Base-by-base conservation (phyloP, 345 rosid species). In the Streptanthus diversifolius region DNA sequence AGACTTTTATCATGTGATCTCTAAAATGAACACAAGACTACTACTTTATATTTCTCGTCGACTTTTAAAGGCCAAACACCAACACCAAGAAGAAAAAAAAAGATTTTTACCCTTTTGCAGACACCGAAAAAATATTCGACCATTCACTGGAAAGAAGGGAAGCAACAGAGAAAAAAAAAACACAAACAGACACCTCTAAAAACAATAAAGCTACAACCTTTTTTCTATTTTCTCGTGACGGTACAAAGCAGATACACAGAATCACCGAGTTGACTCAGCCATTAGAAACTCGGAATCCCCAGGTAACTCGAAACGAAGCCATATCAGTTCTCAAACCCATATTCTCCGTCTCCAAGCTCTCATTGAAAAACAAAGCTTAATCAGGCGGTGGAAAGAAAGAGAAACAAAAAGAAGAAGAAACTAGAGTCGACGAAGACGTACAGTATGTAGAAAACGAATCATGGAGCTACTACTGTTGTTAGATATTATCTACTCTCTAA, bases 111-210 rank as follows among this genome's bases (percentile, higher is more conserved):
- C 43, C 72, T 77, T 77, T 77, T 41, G 52, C 67, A 65, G 72
- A 75, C 70, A 75, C 82, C 85, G 33, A 79, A 54, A 27, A 80
- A 81, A 83, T 81, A 86, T 88, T 87, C 80, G 75, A 63, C 62
- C 68, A 14, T 68, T 74, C 73, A 56, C 73, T 36, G 21, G 53
- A 67, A 73, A 49, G 40, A 44, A 5, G 30, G 56, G 36, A 22
- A 27, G 18, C 5, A 47, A 47, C 24, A 52, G 15, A 18, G 9
- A 9, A 39, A 53, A 1, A 44, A n/a, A n/a, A 32, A 19, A 58
- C 59, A 66, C 21, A 37, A 24, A 41, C 11, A 45, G 39, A 43
- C 30, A 52, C 70, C 35, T 58, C 25, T n/a, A 39, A 62, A 63
- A 64, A 56, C 53, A 63, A 71, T 25, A 57, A 63, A 76, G 75